phyloP scores from a whole-genome alignment of 108 stramenopile genomes.

The Cyclostephanos invisitatus region DNA sequence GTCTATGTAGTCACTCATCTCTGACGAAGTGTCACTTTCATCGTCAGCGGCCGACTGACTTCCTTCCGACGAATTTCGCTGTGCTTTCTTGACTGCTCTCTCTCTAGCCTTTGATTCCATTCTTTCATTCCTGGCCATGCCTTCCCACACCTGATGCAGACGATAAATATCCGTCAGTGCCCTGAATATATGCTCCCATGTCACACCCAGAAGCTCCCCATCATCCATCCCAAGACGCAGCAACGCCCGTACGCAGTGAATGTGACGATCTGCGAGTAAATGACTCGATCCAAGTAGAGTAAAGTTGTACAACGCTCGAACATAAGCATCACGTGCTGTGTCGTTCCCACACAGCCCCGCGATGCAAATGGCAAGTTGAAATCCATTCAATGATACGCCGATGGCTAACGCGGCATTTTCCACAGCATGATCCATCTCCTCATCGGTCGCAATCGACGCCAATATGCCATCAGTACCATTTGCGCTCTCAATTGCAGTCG shows the following conservation, averaged over 20 bases:
- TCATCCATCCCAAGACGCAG: constrained; percentile 83
- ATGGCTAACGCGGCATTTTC: constrained; percentile 83
- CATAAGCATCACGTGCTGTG: constrained; percentile 87
- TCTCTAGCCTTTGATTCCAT: constrained; percentile 50
- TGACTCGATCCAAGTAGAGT: constrained; percentile 85
- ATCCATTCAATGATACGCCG: constrained; percentile 85
- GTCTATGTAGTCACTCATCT: constrained; percentile 59
- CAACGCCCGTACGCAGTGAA: constrained; percentile 87
- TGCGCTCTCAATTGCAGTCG: constrained; percentile 89
- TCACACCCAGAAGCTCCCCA: constrained; percentile 86
- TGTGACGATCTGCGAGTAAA: constrained; percentile 84
- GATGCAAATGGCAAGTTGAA: constrained; percentile 82
- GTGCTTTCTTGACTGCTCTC: constrained; percentile 40
- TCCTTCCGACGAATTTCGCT: constrained; percentile 21
- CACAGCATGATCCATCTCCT: constrained; percentile 81
- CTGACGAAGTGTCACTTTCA: constrained; percentile 39
- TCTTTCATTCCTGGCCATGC: constrained; percentile 77
- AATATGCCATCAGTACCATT: constrained; percentile 80
- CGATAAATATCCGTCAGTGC: constrained; percentile 90
- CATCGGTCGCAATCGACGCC: constrained; percentile 76
- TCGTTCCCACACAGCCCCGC: constrained; percentile 86
- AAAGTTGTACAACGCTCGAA: constrained; percentile 90
- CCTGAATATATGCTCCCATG: constrained; percentile 93
- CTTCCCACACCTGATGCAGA: constrained; percentile 81
- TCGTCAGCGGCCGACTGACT: constrained; percentile 31